Percentiles rank a stretch among this genome's conserved stretches.
phyloP scores from a whole-genome alignment of 768 basidiomycete genomes.

The Rhodotorula babjevae region DNA sequence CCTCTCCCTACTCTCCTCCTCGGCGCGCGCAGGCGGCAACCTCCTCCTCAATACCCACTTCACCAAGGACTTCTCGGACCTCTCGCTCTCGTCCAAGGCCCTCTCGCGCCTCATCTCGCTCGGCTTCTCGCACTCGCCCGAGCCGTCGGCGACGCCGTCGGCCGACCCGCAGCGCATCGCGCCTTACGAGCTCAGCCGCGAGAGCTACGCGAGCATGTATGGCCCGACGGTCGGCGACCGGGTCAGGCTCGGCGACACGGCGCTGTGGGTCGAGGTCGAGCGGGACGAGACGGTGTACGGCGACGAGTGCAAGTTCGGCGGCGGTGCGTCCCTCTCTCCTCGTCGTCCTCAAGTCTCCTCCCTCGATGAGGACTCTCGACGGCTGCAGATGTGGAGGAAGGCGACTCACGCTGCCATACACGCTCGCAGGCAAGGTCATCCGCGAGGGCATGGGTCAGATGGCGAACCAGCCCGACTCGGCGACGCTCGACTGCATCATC shows the following conservation, averaged over 20 bases:
- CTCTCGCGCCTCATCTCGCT: conserved; percentile 52
- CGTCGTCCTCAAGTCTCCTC: too few species aligned
- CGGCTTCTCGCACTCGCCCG: conserved; percentile 59
- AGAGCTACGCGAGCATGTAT: conserved; percentile 85
- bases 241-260: conserved; percentile 80
- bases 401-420: not conserved
- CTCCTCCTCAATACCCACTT: conserved; percentile 52
- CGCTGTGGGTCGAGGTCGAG: conserved; percentile 88
- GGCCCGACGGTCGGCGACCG: conserved; percentile 90
- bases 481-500: conserved; percentile 83
- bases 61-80: conserved; percentile 44
- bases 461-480: conserved; percentile 61
- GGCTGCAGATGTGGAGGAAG: too few species aligned
- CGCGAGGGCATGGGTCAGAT: conserved; percentile 97
- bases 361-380: not conserved
- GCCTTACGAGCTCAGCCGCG: conserved; percentile 54
- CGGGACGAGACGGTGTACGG: conserved; percentile 83
- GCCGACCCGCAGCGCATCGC: not conserved
- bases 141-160: not conserved
- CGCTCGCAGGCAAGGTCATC: conserved; percentile 69
- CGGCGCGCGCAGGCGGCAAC: conserved; percentile 52
- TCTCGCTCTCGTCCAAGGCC: not conserved
- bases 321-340: conserved; percentile 54
- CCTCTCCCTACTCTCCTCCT: too few species aligned
- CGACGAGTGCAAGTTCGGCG: conserved; percentile 97